Evolutionary conservation across 169 alveolate species (phyloP).

Genomic region (Plasmodium yoelii): DNA sequence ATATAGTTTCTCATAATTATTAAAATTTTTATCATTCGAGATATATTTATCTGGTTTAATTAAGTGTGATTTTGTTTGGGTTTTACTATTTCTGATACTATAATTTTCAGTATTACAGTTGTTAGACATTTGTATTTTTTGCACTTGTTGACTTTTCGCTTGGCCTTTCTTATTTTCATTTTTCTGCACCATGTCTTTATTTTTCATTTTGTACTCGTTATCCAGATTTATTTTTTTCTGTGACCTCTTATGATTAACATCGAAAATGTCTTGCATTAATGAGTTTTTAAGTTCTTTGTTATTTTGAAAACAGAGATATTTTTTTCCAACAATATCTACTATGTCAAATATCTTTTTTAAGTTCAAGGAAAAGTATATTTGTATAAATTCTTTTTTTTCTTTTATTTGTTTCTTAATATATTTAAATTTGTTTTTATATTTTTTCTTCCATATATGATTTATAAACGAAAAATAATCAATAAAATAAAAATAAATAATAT

Average conservation of each 20-base stretch:
- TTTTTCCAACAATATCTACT: conserved; percentile 39
- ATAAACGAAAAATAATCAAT: conserved; percentile 48
- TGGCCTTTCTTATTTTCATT: background rate
- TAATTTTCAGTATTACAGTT: background rate
- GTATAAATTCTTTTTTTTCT: conserved; percentile 28
- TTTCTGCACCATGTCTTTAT: background rate
- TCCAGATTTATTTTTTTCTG: background rate
- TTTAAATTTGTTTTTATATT: conserved; percentile 17
- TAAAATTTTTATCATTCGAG: too few species aligned
- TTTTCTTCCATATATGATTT: conserved; percentile 48
- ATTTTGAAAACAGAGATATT: conserved; percentile 26
- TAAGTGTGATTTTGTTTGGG: too few species aligned
- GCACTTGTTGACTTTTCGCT: background rate
- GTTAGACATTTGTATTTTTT: background rate
- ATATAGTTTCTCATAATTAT: too few species aligned
- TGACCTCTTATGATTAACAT: background rate
- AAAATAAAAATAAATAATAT: conserved; percentile 47
- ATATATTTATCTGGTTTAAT: too few species aligned
- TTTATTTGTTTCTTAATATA: conserved; percentile 8
- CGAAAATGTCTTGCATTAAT: background rate
- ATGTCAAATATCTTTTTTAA: conserved; percentile 19
- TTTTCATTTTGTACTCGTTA: background rate
- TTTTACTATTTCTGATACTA: background rate
- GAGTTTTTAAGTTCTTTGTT: conserved; percentile 6
- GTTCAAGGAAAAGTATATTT: conserved; percentile 14